phyloP scores from a whole-genome alignment of 768 basidiomycete species.

The Rickenella mellea region DNA sequence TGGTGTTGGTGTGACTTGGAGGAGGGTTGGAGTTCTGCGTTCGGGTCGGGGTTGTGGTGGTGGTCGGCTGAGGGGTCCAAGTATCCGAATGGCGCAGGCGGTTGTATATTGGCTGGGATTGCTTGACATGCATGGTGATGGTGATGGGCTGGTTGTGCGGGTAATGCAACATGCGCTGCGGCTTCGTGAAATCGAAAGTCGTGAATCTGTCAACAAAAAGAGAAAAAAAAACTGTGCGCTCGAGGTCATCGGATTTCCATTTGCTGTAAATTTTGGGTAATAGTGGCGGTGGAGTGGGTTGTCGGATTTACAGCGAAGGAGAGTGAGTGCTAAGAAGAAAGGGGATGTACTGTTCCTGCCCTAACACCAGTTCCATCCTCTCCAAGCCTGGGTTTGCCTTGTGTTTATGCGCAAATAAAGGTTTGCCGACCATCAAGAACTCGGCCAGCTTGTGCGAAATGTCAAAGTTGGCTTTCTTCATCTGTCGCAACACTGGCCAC shows the following conservation, averaged over 20 bases:
- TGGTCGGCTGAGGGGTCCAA: no score
- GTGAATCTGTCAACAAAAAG: constrained; percentile 57
- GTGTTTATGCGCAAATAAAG: constrained; percentile 88
- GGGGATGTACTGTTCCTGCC: constrained; percentile 73
- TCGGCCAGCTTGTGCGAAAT: constrained; percentile 96
- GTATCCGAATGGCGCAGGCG: no score
- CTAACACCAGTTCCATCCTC: constrained; percentile 83
- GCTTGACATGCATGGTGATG: constrained; percentile 6
- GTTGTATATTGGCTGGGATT: not conserved
- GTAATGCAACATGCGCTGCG: constrained; percentile 76
- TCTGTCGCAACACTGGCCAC: constrained; percentile 34
- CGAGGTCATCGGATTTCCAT: no score
- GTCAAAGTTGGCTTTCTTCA: constrained; percentile 97
- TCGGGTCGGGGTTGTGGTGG: no score
- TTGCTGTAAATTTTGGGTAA: no score
- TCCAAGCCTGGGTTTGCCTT: constrained; percentile 81
- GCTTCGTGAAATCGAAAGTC: constrained; percentile 73
- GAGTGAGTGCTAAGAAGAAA: not conserved
- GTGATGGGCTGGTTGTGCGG: constrained; percentile 66
- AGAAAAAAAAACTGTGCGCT: constrained; percentile 5
- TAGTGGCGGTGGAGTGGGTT: no score
- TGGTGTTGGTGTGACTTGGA: no score
- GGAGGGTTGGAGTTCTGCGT: no score
- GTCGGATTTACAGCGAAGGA: no score
- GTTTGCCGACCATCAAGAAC: constrained; percentile 94